A percentile compares a stretch with the other conserved stretches of the same genome.
phyloP scores from a whole-genome alignment of 1,139 yeast genomes.

The Candida labiduridarum region DNA sequence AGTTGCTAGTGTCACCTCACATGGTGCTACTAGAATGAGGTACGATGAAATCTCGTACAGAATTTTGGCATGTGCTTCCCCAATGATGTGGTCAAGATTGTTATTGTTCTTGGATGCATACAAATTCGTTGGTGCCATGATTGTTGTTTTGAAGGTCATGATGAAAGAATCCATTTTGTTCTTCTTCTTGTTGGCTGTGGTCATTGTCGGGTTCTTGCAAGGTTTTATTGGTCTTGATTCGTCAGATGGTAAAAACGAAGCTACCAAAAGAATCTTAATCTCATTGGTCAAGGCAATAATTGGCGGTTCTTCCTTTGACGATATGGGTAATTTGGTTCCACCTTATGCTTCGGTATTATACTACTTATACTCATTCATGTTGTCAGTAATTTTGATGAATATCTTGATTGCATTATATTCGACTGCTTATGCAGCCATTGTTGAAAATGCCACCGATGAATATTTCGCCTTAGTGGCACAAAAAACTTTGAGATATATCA shows the following conservation, averaged over 20 bases:
- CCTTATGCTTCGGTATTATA: constrained; percentile 82
- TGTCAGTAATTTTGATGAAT: constrained; percentile 73
- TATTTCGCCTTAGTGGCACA: constrained; percentile 84
- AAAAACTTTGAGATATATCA: constrained; percentile 76
- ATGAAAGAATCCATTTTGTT: constrained; percentile 83
- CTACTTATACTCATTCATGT: constrained; percentile 75
- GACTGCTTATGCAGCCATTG: constrained; percentile 79
- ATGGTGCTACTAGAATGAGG: constrained; percentile 31
- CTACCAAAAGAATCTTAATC: constrained; percentile 63
- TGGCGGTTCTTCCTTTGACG: constrained; percentile 72
- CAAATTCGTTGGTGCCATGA: constrained; percentile 85
- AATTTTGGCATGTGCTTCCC: constrained; percentile 78
- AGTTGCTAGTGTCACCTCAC: constrained; percentile 45
- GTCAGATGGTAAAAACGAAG: constrained; percentile 81
- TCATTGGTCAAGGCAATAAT: constrained; percentile 72
- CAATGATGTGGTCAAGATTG: constrained; percentile 83
- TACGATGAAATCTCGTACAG: constrained; percentile 72
- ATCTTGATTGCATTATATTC: constrained; percentile 83
- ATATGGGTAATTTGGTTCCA: constrained; percentile 72
- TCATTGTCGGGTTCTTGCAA: constrained; percentile 79
- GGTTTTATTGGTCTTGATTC: constrained; percentile 87
- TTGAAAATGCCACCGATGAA: constrained; percentile 71
- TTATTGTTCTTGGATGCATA: constrained; percentile 77
- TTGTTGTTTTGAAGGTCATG: constrained; percentile 82
- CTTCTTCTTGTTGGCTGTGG: constrained; percentile 70